phyloP scores from a whole-genome alignment of 2,329 filamentous ascomycete genomes.

The Colletotrichum tropicicola region DNA sequence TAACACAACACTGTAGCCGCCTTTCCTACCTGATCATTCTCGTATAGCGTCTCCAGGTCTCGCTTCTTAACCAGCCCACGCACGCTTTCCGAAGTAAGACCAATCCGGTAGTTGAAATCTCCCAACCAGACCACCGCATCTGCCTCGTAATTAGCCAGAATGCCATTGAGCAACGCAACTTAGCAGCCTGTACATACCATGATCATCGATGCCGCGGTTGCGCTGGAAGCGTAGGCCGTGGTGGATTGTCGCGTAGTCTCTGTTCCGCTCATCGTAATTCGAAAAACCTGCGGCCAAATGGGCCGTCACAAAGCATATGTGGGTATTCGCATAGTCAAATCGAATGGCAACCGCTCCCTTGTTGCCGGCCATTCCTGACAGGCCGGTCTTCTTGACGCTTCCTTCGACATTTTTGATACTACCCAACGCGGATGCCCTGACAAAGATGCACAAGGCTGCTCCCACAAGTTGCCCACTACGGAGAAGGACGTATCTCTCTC shows the following conservation, averaged over 20 bases:
- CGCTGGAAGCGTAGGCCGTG: constrained; percentile 89
- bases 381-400: constrained; percentile 90
- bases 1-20: background rate
- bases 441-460: constrained; percentile 90
- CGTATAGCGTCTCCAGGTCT: constrained; percentile 83
- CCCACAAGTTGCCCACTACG: constrained; percentile 95
- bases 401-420: constrained; percentile 98
- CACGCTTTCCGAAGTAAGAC: constrained; percentile 80
- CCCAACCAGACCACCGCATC: constrained; percentile 91
- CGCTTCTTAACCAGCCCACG: constrained; percentile 76
- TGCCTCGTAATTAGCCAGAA: constrained; percentile 34
- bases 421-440: constrained; percentile 78
- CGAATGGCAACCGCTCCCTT: constrained; percentile 97
- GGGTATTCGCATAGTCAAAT: constrained; percentile 92
- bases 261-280: constrained; percentile 96
- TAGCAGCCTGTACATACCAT: constrained; percentile 61
- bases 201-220: constrained; percentile 90
- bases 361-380: constrained; percentile 97
- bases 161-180: background rate
- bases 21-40: constrained; percentile 82
- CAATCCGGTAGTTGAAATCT: constrained; percentile 98
- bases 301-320: constrained; percentile 94
- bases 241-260: constrained; percentile 90
- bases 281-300: constrained; percentile 95
- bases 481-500: constrained; percentile 86